Conservation (phyloP, 805 yeast genomes). For the Saccharomycopsis selenospora region DNA sequence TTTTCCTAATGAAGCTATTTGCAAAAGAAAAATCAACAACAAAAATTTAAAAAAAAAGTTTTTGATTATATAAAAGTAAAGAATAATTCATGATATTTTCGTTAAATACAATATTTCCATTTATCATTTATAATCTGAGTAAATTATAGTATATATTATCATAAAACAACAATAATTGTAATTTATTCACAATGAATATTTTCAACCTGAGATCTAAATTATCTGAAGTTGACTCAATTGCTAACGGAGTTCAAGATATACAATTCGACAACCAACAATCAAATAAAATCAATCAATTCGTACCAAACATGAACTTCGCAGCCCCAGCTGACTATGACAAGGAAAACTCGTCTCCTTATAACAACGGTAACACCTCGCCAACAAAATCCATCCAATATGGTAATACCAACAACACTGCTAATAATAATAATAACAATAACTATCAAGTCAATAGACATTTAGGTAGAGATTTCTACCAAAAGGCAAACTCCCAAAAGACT, state of each 20-base stretch:
- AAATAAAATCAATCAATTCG: constrained; percentile 4
- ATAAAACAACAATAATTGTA: too few relatives aligned
- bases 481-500: constrained; percentile 67
- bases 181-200: background rate
- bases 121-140: too few relatives aligned
- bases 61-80: too few relatives aligned
- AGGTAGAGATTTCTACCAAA: constrained; percentile 41
- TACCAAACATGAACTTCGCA: constrained; percentile 9
- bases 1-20: too few relatives aligned
- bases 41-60: too few relatives aligned
- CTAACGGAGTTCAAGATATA: constrained; percentile 17
- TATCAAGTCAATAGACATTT: constrained; percentile 5
- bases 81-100: too few relatives aligned
- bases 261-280: constrained; percentile 14
- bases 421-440: background rate
- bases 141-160: too few relatives aligned
- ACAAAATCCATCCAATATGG: constrained; percentile 20
- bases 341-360: constrained; percentile 16
- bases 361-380: constrained; percentile 22
- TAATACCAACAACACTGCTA: constrained; percentile 22
- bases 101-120: too few relatives aligned
- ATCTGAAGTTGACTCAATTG: constrained; percentile 14
- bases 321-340: constrained; percentile 9
- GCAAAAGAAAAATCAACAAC: too few relatives aligned
- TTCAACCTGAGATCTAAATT: constrained; percentile 1